phyloP scores from a whole-genome alignment of 768 basidiomycete species.

The Aureoboletus auriporus region DNA sequence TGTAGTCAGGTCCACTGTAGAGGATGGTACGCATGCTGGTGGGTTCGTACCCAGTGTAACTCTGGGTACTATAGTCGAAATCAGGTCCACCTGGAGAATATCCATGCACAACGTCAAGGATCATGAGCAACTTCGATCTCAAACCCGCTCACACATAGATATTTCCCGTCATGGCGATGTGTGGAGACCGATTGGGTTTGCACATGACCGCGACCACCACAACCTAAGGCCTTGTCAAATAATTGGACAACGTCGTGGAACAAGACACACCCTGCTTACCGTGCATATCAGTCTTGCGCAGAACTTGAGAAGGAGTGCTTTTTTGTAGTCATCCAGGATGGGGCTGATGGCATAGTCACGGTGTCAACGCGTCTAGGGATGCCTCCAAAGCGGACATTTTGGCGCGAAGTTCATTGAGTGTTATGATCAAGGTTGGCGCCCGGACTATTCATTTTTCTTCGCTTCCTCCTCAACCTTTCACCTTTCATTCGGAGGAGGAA shows the following conservation, averaged over 20 bases:
- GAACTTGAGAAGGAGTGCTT: slow-evolving; percentile 82
- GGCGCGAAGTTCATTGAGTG: slow-evolving; percentile 83
- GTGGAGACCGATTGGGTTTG: slow-evolving; percentile 98
- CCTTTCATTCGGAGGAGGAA: no score
- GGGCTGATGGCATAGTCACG: no score
- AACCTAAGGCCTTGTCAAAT: slow-evolving; percentile 50
- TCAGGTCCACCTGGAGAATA: slow-evolving; percentile 99
- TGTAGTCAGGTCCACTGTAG: slow-evolving; percentile 86
- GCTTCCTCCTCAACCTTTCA: no score
- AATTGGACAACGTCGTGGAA: neutral
- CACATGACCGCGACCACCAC: slow-evolving; percentile 99
- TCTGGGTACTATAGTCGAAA: slow-evolving; percentile 98
- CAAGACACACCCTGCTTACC: slow-evolving; percentile 82
- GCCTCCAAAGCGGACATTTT: slow-evolving; percentile 78
- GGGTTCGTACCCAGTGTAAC: slow-evolving; percentile 92
- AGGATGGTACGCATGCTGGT: slow-evolving; percentile 99
- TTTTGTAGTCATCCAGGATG: slow-evolving; percentile 96
- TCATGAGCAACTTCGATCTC: neutral
- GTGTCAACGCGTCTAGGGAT: slow-evolving; percentile 95
- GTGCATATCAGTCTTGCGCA: slow-evolving; percentile 95
- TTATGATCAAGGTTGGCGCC: no score
- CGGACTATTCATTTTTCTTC: no score
- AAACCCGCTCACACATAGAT: slow-evolving; percentile 81
- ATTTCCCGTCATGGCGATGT: slow-evolving; percentile 99
- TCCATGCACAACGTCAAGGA: slow-evolving; percentile 34